These are phyloP conservation scores for Auricularia cornea DNA, from an alignment of 768 basidiomycete species.

Conservation along the genomic window DNA sequence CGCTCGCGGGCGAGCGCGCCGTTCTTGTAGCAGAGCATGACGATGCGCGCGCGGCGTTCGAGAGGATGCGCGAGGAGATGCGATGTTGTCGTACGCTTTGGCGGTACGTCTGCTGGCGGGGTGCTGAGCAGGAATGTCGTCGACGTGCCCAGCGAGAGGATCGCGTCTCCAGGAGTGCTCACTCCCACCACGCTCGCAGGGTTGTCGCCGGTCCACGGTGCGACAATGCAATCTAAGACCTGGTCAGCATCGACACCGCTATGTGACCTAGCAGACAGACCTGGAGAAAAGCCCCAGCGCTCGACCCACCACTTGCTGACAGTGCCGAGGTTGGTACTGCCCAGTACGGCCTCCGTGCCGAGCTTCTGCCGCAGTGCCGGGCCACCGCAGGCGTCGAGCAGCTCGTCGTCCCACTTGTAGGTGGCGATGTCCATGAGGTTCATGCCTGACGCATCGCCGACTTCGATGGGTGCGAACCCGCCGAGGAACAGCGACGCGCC, in stretches of 20 bases:
- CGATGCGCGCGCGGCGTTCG: constrained; percentile 52
- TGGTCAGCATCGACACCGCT: not conserved
- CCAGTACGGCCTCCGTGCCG: constrained; percentile 67
- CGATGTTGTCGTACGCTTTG: constrained; percentile 64
- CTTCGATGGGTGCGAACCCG: constrained; percentile 68
- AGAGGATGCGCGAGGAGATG: constrained; percentile 70
- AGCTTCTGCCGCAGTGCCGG: constrained; percentile 58
- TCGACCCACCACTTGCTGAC: constrained; percentile 64
- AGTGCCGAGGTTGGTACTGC: constrained; percentile 57
- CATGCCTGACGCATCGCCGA: constrained; percentile 88
- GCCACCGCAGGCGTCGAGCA: constrained; percentile 64
- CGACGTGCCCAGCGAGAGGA: constrained; percentile 82
- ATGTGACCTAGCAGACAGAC: constrained; percentile 24
- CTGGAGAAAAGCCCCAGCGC: constrained; percentile 65
- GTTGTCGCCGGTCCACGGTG: constrained; percentile 87
- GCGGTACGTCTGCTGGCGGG: constrained; percentile 53
- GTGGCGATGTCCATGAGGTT: constrained; percentile 74
- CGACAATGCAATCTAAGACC: constrained; percentile 58
- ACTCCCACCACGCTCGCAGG: constrained; percentile 73
- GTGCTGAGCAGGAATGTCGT: constrained; percentile 78
- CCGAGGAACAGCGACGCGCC: constrained; percentile 78
- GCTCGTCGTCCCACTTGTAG: constrained; percentile 61
- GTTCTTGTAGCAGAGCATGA: constrained; percentile 91
- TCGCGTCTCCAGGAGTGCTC: constrained; percentile 68
- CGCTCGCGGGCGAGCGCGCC: constrained; percentile 75